A percentile compares a stretch with the other conserved stretches of the same genome.
phyloP scores from a whole-genome alignment of 805 yeast species.

The Metschnikowia aberdeeniae region DNA sequence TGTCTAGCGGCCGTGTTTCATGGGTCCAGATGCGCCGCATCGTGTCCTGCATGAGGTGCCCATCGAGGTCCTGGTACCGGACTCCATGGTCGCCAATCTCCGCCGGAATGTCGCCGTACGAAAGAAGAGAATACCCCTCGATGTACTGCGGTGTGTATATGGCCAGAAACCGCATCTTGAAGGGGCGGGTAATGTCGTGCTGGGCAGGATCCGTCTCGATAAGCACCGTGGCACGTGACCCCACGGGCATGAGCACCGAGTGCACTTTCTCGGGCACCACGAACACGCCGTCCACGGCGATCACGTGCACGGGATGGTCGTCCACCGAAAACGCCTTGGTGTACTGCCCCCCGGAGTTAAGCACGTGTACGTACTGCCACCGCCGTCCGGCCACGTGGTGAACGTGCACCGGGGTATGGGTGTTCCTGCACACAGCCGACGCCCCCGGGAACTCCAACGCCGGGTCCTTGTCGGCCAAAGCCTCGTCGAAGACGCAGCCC shows the following conservation, averaged over 20 bases:
- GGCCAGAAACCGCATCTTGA: conserved; percentile 26
- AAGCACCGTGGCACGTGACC: conserved; percentile 25
- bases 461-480: conserved; percentile 12
- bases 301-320: conserved; percentile 25
- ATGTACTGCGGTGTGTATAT: conserved; percentile 25
- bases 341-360: conserved; percentile 34
- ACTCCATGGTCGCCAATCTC: conserved; percentile 15
- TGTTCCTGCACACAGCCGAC: conserved; percentile 20
- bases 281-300: conserved; percentile 32
- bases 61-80: conserved; percentile 21
- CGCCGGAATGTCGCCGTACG: conserved; percentile 16
- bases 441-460: conserved; percentile 25
- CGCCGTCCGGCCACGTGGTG: conserved; percentile 18
- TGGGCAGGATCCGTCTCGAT: conserved; percentile 19
- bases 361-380: conserved; percentile 26
- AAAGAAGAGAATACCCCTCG: conserved; percentile 25
- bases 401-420: conserved; percentile 17
- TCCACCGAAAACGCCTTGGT: conserved; percentile 31
- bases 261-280: conserved; percentile 22
- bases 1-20: conserved; percentile 19
- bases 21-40: conserved; percentile 15
- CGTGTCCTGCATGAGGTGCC: conserved; percentile 13
- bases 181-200: conserved; percentile 19
- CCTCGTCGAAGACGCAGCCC: conserved; percentile 21
- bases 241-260: conserved; percentile 29